These are phyloP conservation scores for Yarrowia phangngaensis DNA, from an alignment of 805 yeast species.

Conservation along the genomic window DNA sequence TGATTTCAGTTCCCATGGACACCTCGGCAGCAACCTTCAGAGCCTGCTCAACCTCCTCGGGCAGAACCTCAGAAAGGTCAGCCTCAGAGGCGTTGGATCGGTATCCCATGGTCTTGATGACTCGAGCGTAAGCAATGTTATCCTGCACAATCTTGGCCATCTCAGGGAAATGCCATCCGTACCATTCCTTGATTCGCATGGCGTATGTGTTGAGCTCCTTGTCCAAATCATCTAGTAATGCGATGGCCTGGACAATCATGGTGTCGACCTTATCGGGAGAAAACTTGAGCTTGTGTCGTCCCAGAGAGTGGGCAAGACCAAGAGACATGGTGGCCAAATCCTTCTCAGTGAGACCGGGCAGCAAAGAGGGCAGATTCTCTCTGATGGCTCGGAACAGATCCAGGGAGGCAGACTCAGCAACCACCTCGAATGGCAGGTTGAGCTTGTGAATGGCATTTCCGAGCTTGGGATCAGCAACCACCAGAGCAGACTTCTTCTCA, in stretches of 20 bases:
- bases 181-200: slow-evolving; percentile 97
- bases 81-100: slow-evolving; percentile 78
- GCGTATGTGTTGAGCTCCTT: slow-evolving; percentile 97
- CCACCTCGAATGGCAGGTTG: slow-evolving; percentile 71
- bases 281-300: slow-evolving; percentile 96
- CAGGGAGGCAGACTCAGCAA: slow-evolving; percentile 90
- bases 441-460: slow-evolving; percentile 95
- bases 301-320: slow-evolving; percentile 97
- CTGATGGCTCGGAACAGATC: slow-evolving; percentile 94
- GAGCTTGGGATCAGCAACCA: slow-evolving; percentile 91
- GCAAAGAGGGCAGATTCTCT: slow-evolving; percentile 86
- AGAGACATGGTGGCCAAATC: slow-evolving; percentile 91
- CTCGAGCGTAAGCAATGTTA: slow-evolving; percentile 71
- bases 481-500: slow-evolving; percentile 66
- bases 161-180: slow-evolving; percentile 99
- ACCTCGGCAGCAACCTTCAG: slow-evolving; percentile 72
- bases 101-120: slow-evolving; percentile 66
- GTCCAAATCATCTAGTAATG: slow-evolving; percentile 93
- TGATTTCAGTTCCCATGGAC: slow-evolving; percentile 98
- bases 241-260: slow-evolving; percentile 99
- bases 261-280: slow-evolving; percentile 98
- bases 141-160: slow-evolving; percentile 87
- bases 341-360: slow-evolving; percentile 86
- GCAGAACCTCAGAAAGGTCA: slow-evolving; percentile 84
- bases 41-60: slow-evolving; percentile 73